Percentiles rank a stretch among this genome's conserved stretches.
Evolutionary conservation across 2,329 filamentous ascomycete species (phyloP).

Genomic region (Aspergillus sp.): DNA sequence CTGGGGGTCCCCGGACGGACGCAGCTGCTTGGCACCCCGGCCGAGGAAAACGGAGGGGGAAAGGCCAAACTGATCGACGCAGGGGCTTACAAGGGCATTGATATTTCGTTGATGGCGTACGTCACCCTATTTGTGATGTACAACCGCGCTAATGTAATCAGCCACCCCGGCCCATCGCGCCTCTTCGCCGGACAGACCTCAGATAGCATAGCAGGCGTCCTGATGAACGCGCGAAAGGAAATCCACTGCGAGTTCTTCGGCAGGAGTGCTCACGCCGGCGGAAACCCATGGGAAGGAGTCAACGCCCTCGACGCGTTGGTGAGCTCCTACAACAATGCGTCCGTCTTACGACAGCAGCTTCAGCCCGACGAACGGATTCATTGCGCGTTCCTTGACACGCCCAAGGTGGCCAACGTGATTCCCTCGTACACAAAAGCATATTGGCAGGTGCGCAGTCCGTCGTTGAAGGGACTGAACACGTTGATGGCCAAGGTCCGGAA

Average conservation of each 20-base stretch:
- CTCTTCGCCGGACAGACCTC: slow-evolving; percentile 15
- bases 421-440: slow-evolving; percentile 41
- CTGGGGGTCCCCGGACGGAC: slow-evolving; percentile 30
- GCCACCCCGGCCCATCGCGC: slow-evolving; percentile 16
- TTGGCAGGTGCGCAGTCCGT: slow-evolving; percentile 40
- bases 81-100: slow-evolving; percentile 33
- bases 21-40: slow-evolving; percentile 31
- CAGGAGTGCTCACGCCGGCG: slow-evolving; percentile 47
- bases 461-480: slow-evolving; percentile 29
- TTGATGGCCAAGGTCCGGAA: slow-evolving; percentile 20
- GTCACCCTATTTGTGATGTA: slow-evolving; percentile 1
- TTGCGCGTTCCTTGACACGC: slow-evolving; percentile 46
- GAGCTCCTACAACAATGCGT: slow-evolving; percentile 37
- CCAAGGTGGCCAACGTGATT: slow-evolving; percentile 48
- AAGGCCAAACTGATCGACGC: slow-evolving; percentile 35
- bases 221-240: slow-evolving; percentile 27
- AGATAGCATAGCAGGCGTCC: slow-evolving; percentile 17
- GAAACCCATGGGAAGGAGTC: slow-evolving; percentile 50
- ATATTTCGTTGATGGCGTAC: slow-evolving; percentile 38
- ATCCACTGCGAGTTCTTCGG: slow-evolving; percentile 38
- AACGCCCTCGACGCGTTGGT: slow-evolving; percentile 52
- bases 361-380: slow-evolving; percentile 46
- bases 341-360: slow-evolving; percentile 48
- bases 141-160: slow-evolving; percentile 4
- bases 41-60: slow-evolving; percentile 31